These are phyloP conservation scores for Phytopythium mirpurense DNA, from an alignment of 352 stramenopile genomes.

Conservation along the genomic window DNA sequence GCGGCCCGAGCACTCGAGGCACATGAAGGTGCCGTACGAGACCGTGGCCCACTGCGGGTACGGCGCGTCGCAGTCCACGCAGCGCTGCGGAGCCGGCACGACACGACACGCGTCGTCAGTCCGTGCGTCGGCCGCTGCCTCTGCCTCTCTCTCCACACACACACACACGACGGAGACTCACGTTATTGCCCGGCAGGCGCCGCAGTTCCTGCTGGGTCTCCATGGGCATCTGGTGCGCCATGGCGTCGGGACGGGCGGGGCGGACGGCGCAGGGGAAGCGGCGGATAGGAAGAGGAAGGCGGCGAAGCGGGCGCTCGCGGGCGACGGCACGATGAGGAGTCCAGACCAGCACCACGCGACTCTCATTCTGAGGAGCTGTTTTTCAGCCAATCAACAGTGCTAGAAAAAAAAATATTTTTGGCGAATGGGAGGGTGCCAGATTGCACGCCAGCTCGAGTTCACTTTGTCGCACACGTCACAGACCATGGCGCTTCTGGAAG, in stretches of 20 bases:
- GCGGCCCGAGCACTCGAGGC: conserved; percentile 91
- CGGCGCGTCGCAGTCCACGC: conserved; percentile 92
- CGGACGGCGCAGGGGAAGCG: background rate
- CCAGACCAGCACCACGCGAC: conserved; percentile 8
- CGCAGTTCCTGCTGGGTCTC: conserved; percentile 84
- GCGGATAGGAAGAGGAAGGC: background rate
- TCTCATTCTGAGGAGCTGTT: background rate
- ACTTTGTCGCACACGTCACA: no score
- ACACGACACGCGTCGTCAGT: conserved; percentile 4
- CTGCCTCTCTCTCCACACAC: background rate
- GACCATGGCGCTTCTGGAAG: conserved; percentile 44
- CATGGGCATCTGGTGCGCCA: conserved; percentile 80
- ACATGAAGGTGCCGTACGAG: conserved; percentile 95
- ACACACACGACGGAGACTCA: conserved; percentile 18
- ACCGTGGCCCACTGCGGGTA: conserved; percentile 94
- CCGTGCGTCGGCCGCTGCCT: background rate
- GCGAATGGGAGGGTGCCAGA: conserved; percentile 20
- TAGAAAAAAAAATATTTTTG: background rate
- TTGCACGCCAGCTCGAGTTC: no score
- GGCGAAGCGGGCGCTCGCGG: background rate
- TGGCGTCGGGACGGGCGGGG: conserved; percentile 9
- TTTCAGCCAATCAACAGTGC: conserved; percentile 1
- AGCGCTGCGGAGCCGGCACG: conserved; percentile 50
- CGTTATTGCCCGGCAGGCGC: conserved; percentile 78
- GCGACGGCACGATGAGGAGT: conserved; percentile 12